Evolutionary conservation across 129 eudicot genomes (phyloP), one percentile per base, ranked within the genome.

Genomic region (Flaveria brownii): DNA sequence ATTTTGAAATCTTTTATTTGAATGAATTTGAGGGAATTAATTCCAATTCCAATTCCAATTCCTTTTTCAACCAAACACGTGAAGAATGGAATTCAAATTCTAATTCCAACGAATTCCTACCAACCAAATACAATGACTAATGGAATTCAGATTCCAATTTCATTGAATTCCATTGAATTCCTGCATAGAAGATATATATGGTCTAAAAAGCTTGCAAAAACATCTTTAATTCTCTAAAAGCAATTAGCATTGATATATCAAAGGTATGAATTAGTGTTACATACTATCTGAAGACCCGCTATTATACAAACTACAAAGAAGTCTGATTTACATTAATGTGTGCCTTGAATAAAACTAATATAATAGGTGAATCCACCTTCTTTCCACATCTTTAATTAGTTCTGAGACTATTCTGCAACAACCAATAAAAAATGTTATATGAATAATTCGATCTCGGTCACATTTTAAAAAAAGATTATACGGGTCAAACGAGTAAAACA

Each of bases 281-380:
- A 55, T 55, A 18, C 7, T 20, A 22, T 57, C 22, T 60, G 14
- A 73, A 59, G 63, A 57, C 63, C 68, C 46, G 41, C 59, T 75
- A 69, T 28, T 68, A 78, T 70, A 77, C 81, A 79, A 74, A 68
- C 66, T 65, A 65, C 80, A 65, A 73, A 64, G 56, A 60, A 66
- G 76, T 33, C 22, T 73, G 33, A 18, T 78, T 68, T 81, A 68
- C 70, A 63, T 41, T 77, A 70, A 55, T 39, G 75, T 81, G 68
- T 57, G 81, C 77, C 81, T 64, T 47, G 81, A 49, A 47, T 76
- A 77, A 68, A 54, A 41, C 81, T 68, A 68, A 16, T 15, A 5
- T 50, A 71, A 62, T 71, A 75, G 61, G 82, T 81, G 85, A 86
- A 80, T 83, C 67, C 82, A 86, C 77, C 87, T 78, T 78, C 33